phyloP scores from a whole-genome alignment of 495 filamentous ascomycete species.

The Penicillium atrosanguineum region DNA sequence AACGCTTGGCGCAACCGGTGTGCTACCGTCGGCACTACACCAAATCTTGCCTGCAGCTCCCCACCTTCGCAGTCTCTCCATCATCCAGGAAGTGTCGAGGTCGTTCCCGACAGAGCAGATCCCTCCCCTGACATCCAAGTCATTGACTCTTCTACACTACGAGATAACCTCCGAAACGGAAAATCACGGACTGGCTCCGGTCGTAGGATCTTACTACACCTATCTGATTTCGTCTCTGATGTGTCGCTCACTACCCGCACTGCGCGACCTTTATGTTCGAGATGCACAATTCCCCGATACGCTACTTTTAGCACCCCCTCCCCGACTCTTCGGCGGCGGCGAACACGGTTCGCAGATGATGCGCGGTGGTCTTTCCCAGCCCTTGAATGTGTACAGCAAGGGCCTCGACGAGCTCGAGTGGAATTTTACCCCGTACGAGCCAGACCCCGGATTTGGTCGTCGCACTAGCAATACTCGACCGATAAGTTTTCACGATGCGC shows the following conservation, averaged over 20 bases:
- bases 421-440: slow-evolving; percentile 67
- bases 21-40: slow-evolving; percentile 61
- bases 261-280: slow-evolving; percentile 78
- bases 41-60: slow-evolving; percentile 61
- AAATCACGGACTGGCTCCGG: slow-evolving; percentile 53
- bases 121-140: slow-evolving; percentile 62
- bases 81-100: slow-evolving; percentile 62
- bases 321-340: slow-evolving; percentile 32
- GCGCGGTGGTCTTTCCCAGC: slow-evolving; percentile 54
- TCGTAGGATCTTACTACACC: slow-evolving; percentile 71
- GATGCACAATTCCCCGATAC: slow-evolving; percentile 75
- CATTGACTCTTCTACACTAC: slow-evolving; percentile 70
- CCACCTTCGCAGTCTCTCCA: slow-evolving; percentile 59
- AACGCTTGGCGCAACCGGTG: slow-evolving; percentile 64
- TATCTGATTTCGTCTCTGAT: slow-evolving; percentile 83
- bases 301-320: slow-evolving; percentile 65
- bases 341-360: slow-evolving; percentile 31
- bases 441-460: slow-evolving; percentile 33
- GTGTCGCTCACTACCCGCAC: slow-evolving; percentile 66
- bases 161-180: slow-evolving; percentile 67
- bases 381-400: slow-evolving; percentile 81
- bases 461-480: slow-evolving; percentile 48
- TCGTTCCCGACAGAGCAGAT: slow-evolving; percentile 61
- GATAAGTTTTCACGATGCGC: slow-evolving; percentile 52
- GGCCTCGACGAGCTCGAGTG: slow-evolving; percentile 82